Base-by-base conservation (phyloP, 2,329 filamentous ascomycete species). In the Dactylellina haptotyla region DNA sequence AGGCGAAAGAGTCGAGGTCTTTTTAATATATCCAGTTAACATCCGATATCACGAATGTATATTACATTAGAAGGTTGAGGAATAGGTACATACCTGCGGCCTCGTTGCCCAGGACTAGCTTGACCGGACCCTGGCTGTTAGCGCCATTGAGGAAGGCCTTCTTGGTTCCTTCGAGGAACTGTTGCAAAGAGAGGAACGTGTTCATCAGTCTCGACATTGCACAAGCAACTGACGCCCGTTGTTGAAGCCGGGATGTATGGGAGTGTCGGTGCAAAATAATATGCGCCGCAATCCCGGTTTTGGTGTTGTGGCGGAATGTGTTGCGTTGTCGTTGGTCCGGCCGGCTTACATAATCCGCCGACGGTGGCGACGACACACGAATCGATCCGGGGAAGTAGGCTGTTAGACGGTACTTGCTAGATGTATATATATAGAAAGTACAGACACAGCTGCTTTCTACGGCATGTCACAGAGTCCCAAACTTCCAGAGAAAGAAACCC, bases 1-100 rank as follows among this genome's bases (percentile, higher is more conserved):
- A 89, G 80, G 89, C 91, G 76, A 95, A 85, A 1, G 91, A 93
- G 81, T 95, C 91, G 62, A 95, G 88, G 77, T 95, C 91, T 90
- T 69, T 8, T 4, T 39, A 43, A n/a, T 23, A n/a, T n/a, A n/a
- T n/a, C n/a, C n/a, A 34, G 8, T 62, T 46, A 53, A 25, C 28
- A 18, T 34, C 62, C 37, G 30, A 37, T 26, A n/a, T 14, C 12
- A 18, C n/a, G n/a, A n/a, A 4, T 8, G 20, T 46, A 20, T 9
- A 1, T 43, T 2, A 32, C 63, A 10, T 46, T 18, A 28, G 8
- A 14, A 9, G 4, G 8, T 41, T 43, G 37, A 20, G 39, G n/a
- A n/a, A n/a, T 37, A 3, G 58, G 4, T 20, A 77, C 80, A 75
- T 78, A 87, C 88, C 88, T 64, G 87, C 88, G 20, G 88, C 88